These are phyloP conservation scores for Pluteus cervinus DNA, from an alignment of 768 basidiomycete species.

Conservation along the genomic window DNA sequence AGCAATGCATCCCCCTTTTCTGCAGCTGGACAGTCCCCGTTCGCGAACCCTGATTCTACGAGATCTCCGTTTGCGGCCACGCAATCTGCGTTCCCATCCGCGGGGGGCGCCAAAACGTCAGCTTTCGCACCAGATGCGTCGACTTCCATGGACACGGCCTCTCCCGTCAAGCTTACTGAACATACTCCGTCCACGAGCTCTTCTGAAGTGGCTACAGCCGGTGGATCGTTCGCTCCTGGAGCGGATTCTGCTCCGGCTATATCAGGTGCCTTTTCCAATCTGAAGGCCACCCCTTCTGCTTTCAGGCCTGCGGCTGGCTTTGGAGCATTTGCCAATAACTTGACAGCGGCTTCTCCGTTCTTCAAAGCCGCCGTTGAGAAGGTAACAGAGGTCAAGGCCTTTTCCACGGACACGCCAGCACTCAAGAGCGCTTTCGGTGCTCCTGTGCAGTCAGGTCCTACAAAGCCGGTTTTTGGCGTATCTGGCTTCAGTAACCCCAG, in stretches of 20 bases:
- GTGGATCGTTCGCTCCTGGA: too few species aligned
- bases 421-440: constrained; percentile 32
- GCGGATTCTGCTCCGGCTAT: too few species aligned
- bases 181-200: too few species aligned
- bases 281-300: constrained; percentile 20
- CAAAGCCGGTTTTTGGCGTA: constrained; percentile 32
- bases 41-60: too few species aligned
- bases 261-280: constrained; percentile 24
- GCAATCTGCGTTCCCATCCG: too few species aligned
- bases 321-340: constrained; percentile 40
- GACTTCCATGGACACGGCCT: too few species aligned
- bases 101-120: constrained; percentile 2
- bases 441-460: constrained; percentile 22
- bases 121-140: neutral
- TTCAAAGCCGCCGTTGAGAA: constrained; percentile 33
- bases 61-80: too few species aligned
- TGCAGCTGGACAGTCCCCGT: too few species aligned
- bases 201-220: too few species aligned
- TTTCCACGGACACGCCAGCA: constrained; percentile 19
- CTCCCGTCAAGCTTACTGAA: too few species aligned
- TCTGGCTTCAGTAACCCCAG: constrained; percentile 25
- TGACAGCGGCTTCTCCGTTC: constrained; percentile 46
- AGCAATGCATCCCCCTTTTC: too few species aligned
- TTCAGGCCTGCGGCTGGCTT: constrained; percentile 37
- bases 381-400: constrained; percentile 30